Evolutionary conservation across 164 flowering plant genomes (phyloP).

Genomic region (Malania oleifera): DNA sequence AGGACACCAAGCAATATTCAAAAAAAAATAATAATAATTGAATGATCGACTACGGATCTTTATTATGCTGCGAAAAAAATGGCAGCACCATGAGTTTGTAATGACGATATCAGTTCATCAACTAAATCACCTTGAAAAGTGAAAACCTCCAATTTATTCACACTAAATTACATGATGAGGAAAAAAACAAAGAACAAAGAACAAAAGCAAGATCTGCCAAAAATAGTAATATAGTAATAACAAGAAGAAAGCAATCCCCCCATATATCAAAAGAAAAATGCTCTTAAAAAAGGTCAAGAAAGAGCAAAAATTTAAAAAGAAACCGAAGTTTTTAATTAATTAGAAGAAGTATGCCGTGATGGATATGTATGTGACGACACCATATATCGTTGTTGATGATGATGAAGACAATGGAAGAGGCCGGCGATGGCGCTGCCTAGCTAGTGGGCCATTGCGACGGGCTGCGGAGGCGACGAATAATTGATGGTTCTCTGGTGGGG

Average conservation of each 20-base stretch:
- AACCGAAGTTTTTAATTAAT: no score
- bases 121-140: no score
- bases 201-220: constrained; percentile 3
- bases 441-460: constrained; percentile 58
- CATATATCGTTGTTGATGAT: constrained; percentile 8
- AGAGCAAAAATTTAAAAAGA: background rate
- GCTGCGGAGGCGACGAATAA: constrained; percentile 26
- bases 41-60: no score
- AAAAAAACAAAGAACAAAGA: background rate
- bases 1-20: no score
- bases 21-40: no score
- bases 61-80: no score
- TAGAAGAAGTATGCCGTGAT: no score
- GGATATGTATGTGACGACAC: background rate
- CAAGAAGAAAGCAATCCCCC: constrained; percentile 16
- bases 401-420: background rate
- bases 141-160: constrained; percentile 12
- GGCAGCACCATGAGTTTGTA: no score
- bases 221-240: no score
- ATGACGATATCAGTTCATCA: no score
- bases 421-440: background rate
- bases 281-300: background rate
- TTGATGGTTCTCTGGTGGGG: constrained; percentile 65
- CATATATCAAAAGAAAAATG: background rate
- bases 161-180: constrained; percentile 4